Conservation (phyloP, 2,329 filamentous ascomycete species). For the Didymella exigua region DNA sequence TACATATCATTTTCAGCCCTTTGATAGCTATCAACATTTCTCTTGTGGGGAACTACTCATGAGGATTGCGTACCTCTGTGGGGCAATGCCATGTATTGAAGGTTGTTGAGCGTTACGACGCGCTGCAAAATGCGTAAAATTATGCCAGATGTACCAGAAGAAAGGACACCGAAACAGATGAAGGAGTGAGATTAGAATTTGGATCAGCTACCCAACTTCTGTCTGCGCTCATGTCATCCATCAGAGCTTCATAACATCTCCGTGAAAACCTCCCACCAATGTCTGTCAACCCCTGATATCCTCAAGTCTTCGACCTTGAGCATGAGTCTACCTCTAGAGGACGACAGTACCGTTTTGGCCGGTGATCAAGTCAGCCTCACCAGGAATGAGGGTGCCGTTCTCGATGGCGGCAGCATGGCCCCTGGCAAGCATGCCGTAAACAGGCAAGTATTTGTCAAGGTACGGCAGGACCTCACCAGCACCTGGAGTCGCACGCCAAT, state of each 20-base stretch:
- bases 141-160: background rate
- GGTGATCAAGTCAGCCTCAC: slow-evolving; percentile 53
- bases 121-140: background rate
- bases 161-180: background rate
- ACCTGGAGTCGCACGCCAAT: slow-evolving; percentile 65
- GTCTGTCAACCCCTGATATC: background rate
- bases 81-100: background rate
- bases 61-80: background rate
- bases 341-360: slow-evolving; percentile 25
- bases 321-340: slow-evolving; percentile 1
- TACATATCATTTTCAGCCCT: background rate
- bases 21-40: background rate
- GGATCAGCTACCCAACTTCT: too few species aligned
- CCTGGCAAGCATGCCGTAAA: slow-evolving; percentile 68
- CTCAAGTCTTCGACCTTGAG: too few species aligned
- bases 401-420: slow-evolving; percentile 65
- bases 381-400: slow-evolving; percentile 64
- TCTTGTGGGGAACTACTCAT: background rate
- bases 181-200: background rate
- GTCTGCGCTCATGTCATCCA: background rate
- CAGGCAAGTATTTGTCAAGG: slow-evolving; percentile 68
- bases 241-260: background rate
- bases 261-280: background rate
- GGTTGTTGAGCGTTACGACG: background rate
- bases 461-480: slow-evolving; percentile 64